Percentiles rank a stretch among this genome's conserved stretches.
Conservation (phyloP, 108 stramenopile species). For the Skeletonema grethae region DNA sequence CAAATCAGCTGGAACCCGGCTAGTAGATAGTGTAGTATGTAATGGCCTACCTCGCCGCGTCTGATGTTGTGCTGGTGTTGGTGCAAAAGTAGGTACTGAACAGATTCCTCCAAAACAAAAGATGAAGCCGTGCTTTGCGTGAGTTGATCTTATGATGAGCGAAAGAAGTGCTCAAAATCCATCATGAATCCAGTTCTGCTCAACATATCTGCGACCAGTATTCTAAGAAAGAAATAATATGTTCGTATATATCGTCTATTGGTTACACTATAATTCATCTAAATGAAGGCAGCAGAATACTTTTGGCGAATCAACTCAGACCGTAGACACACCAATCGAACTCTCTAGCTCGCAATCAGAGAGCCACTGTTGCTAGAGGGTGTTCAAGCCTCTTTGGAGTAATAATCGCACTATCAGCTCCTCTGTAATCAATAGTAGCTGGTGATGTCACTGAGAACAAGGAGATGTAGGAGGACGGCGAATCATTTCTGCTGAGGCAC, state of each 20-base stretch:
- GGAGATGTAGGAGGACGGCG: neutral
- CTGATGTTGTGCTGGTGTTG: too few species aligned
- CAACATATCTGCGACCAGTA: too few species aligned
- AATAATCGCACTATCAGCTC: neutral
- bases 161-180: neutral
- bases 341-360: neutral
- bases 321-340: too few species aligned
- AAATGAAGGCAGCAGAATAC: too few species aligned
- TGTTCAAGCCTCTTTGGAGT: neutral
- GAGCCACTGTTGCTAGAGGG: neutral
- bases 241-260: neutral
- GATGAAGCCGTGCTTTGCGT: too few species aligned
- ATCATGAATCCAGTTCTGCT: neutral
- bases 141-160: too few species aligned
- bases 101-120: too few species aligned
- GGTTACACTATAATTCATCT: neutral
- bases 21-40: too few species aligned
- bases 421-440: neutral
- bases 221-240: neutral
- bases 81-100: too few species aligned
- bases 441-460: neutral
- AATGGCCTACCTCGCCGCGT: too few species aligned
- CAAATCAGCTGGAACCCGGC: too few species aligned
- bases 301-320: too few species aligned
- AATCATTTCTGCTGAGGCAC: neutral